Evolutionary conservation across 768 basidiomycete species (phyloP), one percentile per base, ranked within the genome.

Genomic region (Russula ochroleuca): DNA sequence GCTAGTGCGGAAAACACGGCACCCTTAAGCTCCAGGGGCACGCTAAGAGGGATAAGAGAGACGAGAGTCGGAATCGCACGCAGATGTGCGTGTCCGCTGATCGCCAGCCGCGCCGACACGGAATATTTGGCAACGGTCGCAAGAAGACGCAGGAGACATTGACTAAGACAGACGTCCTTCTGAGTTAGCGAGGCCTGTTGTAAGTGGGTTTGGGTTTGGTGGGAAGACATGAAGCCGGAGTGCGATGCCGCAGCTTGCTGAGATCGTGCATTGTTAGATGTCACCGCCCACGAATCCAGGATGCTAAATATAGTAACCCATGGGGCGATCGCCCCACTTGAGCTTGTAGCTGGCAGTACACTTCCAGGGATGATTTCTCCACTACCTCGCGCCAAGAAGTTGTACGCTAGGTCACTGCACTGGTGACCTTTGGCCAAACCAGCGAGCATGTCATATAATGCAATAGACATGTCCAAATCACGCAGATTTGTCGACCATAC

Each of bases 21-120:
- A 6, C 92, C 94, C 68, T 96, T 96, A 55, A 96, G 79, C 69
- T 95, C 92, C n/a, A 95, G 79, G 1, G 93, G 91, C n/a, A 94
- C 81, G 13, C 86, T 81, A 1, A 91, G 79, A 2, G 90, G 88
- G 54, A 94, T 82, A 37, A 96, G 81, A 0, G 86, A 83, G 37
- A 94, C 80, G 4, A 96, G 77, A 0, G 90, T 89, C 1, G 86
- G 86, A 64, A 96, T 84, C 0, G 91, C 91, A 50, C 88, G 85
- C 75, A 93, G 91, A 31, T 88, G 85, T 1, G 82, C 80, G 72
- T 92, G 88, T 33, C 86, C 82, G 23, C 87, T 82, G 14, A 96
- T 83, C 7, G 90, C 86, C 11, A 86, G 80, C 19, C 94, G 86
- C 2, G 92, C 93, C 4, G 88, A 81, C 10, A 88, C 79, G 0